Evolutionary conservation across 1,284 basidiomycete genomes (phyloP).

Genomic region (Meripilus lineatus): DNA sequence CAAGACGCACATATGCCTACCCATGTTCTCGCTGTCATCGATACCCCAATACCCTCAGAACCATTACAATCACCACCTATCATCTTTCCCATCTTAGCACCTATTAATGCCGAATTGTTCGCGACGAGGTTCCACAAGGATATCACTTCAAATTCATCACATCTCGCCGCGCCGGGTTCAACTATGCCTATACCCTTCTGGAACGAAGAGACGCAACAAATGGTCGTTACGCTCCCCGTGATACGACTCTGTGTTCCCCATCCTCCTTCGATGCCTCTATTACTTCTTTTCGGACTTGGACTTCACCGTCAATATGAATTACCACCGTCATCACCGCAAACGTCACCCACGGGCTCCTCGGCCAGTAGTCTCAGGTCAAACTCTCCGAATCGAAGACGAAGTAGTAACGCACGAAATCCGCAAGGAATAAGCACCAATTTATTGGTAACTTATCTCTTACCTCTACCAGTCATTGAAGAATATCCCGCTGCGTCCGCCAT

Average conservation of each 20-base stretch:
- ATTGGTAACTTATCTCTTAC: conserved; percentile 36
- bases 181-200: conserved; percentile 9
- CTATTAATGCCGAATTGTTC: conserved; percentile 24
- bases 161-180: conserved; percentile 9
- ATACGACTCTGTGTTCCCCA: conserved; percentile 25
- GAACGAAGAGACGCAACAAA: conserved; percentile 11
- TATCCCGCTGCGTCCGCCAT: conserved; percentile 52
- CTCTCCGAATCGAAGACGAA: neutral
- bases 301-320: conserved; percentile 8
- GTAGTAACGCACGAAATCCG: neutral
- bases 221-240: conserved; percentile 24
- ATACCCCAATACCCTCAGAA: conserved; percentile 10
- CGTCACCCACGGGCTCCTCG: neutral
- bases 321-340: conserved; percentile 20
- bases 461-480: conserved; percentile 35
- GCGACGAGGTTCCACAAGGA: conserved; percentile 19
- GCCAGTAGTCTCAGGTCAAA: too few species aligned
- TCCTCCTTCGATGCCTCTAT: conserved; percentile 25
- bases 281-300: conserved; percentile 26
- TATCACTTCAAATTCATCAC: conserved; percentile 9
- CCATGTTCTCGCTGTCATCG: conserved; percentile 19
- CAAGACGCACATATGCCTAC: conserved; percentile 17
- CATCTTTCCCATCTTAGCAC: conserved; percentile 20
- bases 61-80: conserved; percentile 9
- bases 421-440: conserved; percentile 16